Evolutionary conservation across 495 filamentous ascomycete species (phyloP).

Genomic region (Penicillium turbatum): DNA sequence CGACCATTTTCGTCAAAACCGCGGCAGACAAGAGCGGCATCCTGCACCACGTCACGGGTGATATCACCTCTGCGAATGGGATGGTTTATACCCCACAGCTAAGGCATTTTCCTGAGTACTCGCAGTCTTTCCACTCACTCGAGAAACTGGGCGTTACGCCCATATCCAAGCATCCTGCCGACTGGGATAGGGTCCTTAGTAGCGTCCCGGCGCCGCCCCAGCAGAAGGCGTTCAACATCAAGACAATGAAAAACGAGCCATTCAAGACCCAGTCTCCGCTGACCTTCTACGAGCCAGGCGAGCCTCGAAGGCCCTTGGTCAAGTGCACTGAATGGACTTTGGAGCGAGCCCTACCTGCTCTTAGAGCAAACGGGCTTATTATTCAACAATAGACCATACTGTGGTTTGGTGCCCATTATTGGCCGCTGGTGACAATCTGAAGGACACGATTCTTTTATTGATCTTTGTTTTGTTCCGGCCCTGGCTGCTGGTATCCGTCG

Average conservation of each 20-base stretch:
- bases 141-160: slow-evolving; percentile 18
- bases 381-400: no score
- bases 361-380: no score
- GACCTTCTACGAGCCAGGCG: slow-evolving; percentile 22
- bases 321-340: slow-evolving; percentile 30
- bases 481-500: no score
- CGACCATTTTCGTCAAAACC: slow-evolving; percentile 28
- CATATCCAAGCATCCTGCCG: slow-evolving; percentile 6
- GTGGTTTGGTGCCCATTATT: no score
- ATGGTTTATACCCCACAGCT: slow-evolving; percentile 21
- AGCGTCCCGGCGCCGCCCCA: slow-evolving; percentile 12
- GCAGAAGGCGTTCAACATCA: slow-evolving; percentile 24
- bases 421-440: no score
- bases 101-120: slow-evolving; percentile 8
- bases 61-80: slow-evolving; percentile 20
- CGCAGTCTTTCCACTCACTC: slow-evolving; percentile 15
- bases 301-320: slow-evolving; percentile 16
- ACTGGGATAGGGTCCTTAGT: slow-evolving; percentile 6
- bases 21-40: slow-evolving; percentile 9
- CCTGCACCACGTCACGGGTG: slow-evolving; percentile 30
- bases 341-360: no score
- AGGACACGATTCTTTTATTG: no score
- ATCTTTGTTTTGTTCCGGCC: no score
- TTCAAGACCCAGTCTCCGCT: slow-evolving; percentile 17
- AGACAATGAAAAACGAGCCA: slow-evolving; percentile 22